phyloP scores from a whole-genome alignment of 768 basidiomycete species.

The Collybiopsis luxurians region DNA sequence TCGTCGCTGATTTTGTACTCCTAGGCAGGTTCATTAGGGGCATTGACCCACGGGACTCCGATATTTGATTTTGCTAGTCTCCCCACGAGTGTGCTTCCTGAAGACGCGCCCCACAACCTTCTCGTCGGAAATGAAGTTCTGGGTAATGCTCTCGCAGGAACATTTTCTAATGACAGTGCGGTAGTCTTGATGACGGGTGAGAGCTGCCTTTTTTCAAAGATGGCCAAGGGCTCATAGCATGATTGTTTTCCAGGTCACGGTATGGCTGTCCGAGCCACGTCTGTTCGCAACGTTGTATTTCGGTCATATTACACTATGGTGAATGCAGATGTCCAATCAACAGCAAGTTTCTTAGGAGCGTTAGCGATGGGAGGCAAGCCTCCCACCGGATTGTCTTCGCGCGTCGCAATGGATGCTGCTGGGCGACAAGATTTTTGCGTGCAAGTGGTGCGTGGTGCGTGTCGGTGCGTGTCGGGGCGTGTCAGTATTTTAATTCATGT shows the following conservation, averaged over 20 bases:
- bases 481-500: too few relatives aligned
- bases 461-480: too few relatives aligned
- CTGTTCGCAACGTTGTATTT: slow-evolving; percentile 17
- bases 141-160: slow-evolving; percentile 16
- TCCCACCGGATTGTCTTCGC: slow-evolving; percentile 7
- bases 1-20: background rate
- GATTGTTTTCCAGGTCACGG: slow-evolving; percentile 17
- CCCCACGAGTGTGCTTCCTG: slow-evolving; percentile 11
- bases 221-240: too few relatives aligned
- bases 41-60: slow-evolving; percentile 8
- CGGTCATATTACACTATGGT: slow-evolving; percentile 15
- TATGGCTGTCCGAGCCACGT: slow-evolving; percentile 16
- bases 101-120: slow-evolving; percentile 13
- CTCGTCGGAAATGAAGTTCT: slow-evolving; percentile 14
- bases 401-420: slow-evolving; percentile 15
- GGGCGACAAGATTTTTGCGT: too few relatives aligned
- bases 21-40: slow-evolving; percentile 9
- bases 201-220: too few relatives aligned
- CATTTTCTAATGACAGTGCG: slow-evolving; percentile 12
- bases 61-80: slow-evolving; percentile 16
- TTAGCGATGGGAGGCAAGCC: background rate
- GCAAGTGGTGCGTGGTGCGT: too few relatives aligned
- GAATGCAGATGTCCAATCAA: slow-evolving; percentile 16
- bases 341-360: slow-evolving; percentile 13
- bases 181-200: slow-evolving; percentile 18